Conservation (phyloP, 148 eudicot genomes). For the Camellia sinensis region DNA sequence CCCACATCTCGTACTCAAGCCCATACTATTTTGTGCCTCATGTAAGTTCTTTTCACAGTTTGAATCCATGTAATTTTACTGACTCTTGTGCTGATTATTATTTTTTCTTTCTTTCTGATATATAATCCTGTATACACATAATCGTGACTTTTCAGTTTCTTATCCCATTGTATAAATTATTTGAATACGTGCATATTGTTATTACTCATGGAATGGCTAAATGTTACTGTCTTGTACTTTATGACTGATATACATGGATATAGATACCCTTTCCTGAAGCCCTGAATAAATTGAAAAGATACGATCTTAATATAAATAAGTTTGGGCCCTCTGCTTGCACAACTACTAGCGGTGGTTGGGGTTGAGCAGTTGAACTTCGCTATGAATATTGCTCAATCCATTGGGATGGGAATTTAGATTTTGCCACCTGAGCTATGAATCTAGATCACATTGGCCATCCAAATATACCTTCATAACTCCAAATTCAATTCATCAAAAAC, state of each 20-base stretch:
- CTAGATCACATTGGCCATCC: too few species aligned
- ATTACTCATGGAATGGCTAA: not conserved
- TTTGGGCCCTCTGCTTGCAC: not conserved
- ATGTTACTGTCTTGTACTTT: not conserved
- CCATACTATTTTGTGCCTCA: not conserved
- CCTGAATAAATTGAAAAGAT: not conserved
- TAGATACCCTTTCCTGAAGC: not conserved
- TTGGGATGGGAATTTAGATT: too few species aligned
- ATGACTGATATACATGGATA: not conserved
- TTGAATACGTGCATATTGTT: not conserved
- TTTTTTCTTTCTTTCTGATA: too few species aligned
- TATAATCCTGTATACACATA: too few species aligned
- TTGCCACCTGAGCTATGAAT: too few species aligned
- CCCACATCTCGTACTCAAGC: not conserved
- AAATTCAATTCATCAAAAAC: too few species aligned
- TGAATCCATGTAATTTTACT: too few species aligned
- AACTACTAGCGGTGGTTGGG: not conserved
- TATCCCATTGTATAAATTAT: too few species aligned
- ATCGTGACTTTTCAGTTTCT: too few species aligned
- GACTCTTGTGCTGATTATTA: too few species aligned
- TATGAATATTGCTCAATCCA: not conserved
- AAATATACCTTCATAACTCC: too few species aligned
- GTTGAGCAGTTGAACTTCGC: not conserved
- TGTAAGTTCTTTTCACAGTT: not conserved
- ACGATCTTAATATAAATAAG: not conserved